Conservation (phyloP, 768 basidiomycete genomes). For the Leucocoprinus sp. region DNA sequence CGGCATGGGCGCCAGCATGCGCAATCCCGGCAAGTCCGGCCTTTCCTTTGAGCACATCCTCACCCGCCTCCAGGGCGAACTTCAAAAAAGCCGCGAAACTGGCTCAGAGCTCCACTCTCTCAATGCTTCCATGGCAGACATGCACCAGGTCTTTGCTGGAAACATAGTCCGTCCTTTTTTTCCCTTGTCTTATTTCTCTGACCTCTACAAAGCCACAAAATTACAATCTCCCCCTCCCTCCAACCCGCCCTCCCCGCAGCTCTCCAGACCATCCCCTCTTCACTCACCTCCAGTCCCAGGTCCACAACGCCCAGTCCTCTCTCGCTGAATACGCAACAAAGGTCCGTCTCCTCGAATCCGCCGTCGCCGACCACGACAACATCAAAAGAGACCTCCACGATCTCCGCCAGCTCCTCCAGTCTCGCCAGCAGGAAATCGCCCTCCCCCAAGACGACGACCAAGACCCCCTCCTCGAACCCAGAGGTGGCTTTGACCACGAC, state of each 20-base stretch:
- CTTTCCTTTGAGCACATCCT: conserved; percentile 91
- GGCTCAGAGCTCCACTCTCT: conserved; percentile 77
- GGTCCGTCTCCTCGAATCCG: conserved; percentile 73
- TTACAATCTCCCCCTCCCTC: conserved; percentile 16
- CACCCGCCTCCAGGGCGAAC: conserved; percentile 80
- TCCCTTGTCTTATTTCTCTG: conserved; percentile 2
- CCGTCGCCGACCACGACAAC: conserved; percentile 77
- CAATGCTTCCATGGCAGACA: conserved; percentile 77
- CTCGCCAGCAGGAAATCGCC: conserved; percentile 41
- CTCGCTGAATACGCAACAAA: conserved; percentile 74
- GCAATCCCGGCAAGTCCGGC: conserved; percentile 74
- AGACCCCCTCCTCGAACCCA: conserved; percentile 11
- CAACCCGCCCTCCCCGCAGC: conserved; percentile 17
- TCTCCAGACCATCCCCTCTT: too few species aligned
- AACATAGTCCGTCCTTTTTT: conserved; percentile 46
- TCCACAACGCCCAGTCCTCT: conserved; percentile 74
- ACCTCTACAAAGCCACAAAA: conserved; percentile 12
- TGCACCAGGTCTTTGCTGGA: conserved; percentile 86
- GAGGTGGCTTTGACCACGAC: conserved; percentile 24
- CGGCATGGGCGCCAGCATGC: conserved; percentile 65
- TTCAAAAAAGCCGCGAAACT: conserved; percentile 94
- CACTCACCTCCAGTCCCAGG: conserved; percentile 69
- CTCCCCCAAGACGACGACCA: conserved; percentile 14
- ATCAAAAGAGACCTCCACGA: conserved; percentile 71
- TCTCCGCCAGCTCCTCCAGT: conserved; percentile 67